Conservation (phyloP, 179 eudicot species). For the Monotropa hypopitys region DNA sequence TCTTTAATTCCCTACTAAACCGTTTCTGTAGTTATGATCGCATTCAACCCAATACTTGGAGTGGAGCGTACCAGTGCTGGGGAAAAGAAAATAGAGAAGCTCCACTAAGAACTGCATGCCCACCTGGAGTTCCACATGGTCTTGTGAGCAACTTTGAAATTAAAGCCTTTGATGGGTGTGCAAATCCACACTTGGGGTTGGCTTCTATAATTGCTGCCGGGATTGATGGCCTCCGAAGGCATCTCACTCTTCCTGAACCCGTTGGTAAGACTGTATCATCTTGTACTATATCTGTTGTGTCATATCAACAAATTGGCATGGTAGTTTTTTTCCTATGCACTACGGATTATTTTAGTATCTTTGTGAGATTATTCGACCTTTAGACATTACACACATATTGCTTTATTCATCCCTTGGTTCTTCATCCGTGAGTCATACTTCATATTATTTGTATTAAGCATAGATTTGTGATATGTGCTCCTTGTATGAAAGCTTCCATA, state of each 20-base stretch:
- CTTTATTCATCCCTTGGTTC: background rate
- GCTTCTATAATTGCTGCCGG: slow-evolving; percentile 88
- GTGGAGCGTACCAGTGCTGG: slow-evolving; percentile 97
- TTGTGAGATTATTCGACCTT: background rate
- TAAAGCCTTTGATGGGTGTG: slow-evolving; percentile 85
- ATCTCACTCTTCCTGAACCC: slow-evolving; percentile 56
- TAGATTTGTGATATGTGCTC: background rate
- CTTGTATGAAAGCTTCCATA: background rate
- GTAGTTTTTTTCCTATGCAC: background rate
- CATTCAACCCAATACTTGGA: slow-evolving; percentile 86
- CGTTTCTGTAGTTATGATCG: slow-evolving; percentile 63
- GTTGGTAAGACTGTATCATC: slow-evolving; percentile 42
- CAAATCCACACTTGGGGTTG: slow-evolving; percentile 79
- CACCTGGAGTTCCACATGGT: slow-evolving; percentile 81
- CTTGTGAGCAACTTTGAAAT: slow-evolving; percentile 93
- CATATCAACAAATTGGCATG: background rate
- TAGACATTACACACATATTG: background rate
- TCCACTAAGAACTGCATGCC: slow-evolving; percentile 90
- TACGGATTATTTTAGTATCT: background rate
- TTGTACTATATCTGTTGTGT: background rate
- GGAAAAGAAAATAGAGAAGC: slow-evolving; percentile 93
- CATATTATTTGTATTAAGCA: background rate
- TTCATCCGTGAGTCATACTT: background rate
- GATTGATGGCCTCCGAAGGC: slow-evolving; percentile 73
- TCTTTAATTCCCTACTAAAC: slow-evolving; percentile 5